Evolutionary conservation across 257 asterid genomes (phyloP).

Genomic region (Verbascum thapsus): DNA sequence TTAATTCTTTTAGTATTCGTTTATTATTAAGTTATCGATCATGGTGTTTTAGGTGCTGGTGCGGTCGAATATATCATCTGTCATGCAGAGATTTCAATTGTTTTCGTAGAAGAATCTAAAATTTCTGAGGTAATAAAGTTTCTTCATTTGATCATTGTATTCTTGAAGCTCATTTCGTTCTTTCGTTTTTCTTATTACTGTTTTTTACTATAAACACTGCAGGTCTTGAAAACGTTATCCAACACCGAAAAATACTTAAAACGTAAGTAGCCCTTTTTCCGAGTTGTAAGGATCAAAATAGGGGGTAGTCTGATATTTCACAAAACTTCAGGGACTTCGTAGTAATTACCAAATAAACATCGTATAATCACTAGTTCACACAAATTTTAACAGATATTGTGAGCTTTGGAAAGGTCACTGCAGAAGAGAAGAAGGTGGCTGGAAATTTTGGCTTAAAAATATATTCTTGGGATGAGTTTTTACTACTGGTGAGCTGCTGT

Average conservation of each 20-base stretch:
- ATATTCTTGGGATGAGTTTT: conserved; percentile 78
- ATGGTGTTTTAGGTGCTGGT: conserved; percentile 62
- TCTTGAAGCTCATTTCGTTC: not conserved
- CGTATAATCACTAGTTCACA: too few relatives aligned
- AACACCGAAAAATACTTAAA: conserved; percentile 52
- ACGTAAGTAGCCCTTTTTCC: conserved; percentile 49
- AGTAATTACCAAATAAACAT: too few relatives aligned
- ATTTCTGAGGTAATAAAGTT: conserved; percentile 55
- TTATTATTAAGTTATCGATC: too few relatives aligned
- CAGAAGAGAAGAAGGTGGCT: conserved; percentile 55
- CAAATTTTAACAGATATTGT: conserved; percentile 52
- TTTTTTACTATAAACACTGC: conserved; percentile 17
- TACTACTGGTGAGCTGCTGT: conserved; percentile 59
- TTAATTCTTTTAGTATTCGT: too few relatives aligned
- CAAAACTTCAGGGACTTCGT: too few relatives aligned
- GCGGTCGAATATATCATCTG: conserved; percentile 76
- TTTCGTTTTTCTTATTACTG: not conserved
- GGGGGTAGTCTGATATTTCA: too few relatives aligned
- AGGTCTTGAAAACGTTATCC: conserved; percentile 78
- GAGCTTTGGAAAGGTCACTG: conserved; percentile 65
- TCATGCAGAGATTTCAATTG: conserved; percentile 75
- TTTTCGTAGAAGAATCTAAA: conserved; percentile 69
- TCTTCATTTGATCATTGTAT: not conserved
- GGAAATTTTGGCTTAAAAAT: conserved; percentile 48
- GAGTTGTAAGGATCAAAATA: too few relatives aligned